Conservation (phyloP, 306 rosid genomes). For the Fragaria nilgerrensis region DNA sequence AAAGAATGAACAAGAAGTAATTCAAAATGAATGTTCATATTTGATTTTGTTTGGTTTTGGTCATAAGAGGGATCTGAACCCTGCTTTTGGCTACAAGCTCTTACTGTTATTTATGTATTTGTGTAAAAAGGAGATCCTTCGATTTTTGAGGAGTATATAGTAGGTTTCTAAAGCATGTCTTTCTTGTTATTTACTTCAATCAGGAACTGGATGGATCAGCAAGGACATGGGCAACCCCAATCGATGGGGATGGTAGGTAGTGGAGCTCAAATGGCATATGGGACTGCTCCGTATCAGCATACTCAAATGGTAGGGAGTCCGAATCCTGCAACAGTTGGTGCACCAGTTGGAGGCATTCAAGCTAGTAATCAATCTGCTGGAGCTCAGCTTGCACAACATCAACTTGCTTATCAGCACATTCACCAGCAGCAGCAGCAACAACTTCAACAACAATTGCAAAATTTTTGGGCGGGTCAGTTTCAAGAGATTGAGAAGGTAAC, state of each 20-base stretch:
- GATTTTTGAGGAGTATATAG: not conserved
- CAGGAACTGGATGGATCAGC: slow-evolving; percentile 41
- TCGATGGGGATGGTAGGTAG: slow-evolving; percentile 40
- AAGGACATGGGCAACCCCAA: slow-evolving; percentile 36
- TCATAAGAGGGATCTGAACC: not conserved
- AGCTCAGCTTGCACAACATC: slow-evolving; percentile 58
- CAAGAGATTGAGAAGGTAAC: slow-evolving; percentile 57
- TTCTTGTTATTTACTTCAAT: not conserved
- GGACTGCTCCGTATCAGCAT: slow-evolving; percentile 38
- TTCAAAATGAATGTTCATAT: not conserved
- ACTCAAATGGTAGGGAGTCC: slow-evolving; percentile 37
- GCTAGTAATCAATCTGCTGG: slow-evolving; percentile 47
- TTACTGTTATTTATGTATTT: not conserved
- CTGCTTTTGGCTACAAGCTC: not conserved
- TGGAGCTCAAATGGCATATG: slow-evolving; percentile 40
- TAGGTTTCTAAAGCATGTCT: slow-evolving; percentile 3
- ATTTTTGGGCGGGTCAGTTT: slow-evolving; percentile 53
- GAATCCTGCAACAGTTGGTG: slow-evolving; percentile 22
- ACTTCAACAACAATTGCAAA: slow-evolving; percentile 59
- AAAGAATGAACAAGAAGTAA: not conserved
- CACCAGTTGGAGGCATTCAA: slow-evolving; percentile 34
- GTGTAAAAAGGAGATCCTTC: not conserved
- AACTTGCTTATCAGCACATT: slow-evolving; percentile 58
- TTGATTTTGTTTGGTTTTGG: not conserved
- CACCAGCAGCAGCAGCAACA: slow-evolving; percentile 53